Conservation (phyloP, 2,329 filamentous ascomycete species). For the Saccharata proteae region DNA sequence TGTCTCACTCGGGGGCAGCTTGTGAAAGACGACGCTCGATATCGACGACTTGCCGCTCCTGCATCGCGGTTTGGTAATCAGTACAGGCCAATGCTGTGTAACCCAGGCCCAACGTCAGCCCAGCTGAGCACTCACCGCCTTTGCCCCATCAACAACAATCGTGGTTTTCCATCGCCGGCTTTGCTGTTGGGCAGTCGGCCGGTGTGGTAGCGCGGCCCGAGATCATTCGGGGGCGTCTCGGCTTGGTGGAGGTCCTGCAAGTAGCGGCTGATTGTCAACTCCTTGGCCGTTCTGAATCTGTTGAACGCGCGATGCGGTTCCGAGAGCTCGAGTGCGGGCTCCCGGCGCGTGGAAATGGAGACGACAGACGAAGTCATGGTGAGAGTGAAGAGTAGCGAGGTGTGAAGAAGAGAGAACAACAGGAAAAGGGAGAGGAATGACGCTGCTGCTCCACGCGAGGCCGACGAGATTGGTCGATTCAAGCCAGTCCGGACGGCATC, state of each 20-base stretch:
- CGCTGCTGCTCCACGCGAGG: too few species aligned
- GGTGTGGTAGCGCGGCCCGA: slow-evolving; percentile 28
- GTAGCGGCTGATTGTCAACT: slow-evolving; percentile 31
- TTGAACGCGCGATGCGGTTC: slow-evolving; percentile 16
- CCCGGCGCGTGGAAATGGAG: slow-evolving; percentile 14
- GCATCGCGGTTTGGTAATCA: slow-evolving; percentile 8
- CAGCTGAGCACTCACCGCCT: slow-evolving; percentile 52
- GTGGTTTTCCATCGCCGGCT: slow-evolving; percentile 56
- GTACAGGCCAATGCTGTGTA: slow-evolving; percentile 1
- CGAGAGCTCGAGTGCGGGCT: slow-evolving; percentile 11
- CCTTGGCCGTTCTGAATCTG: slow-evolving; percentile 24
- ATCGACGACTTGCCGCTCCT: slow-evolving; percentile 98
- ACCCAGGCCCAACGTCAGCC: slow-evolving; percentile 2
- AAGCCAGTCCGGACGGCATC: slow-evolving; percentile 6
- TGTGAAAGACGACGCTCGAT: slow-evolving; percentile 97
- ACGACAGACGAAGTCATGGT: slow-evolving; percentile 19
- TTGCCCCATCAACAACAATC: slow-evolving; percentile 88
- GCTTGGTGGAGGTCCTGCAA: slow-evolving; percentile 30
- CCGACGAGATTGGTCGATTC: too few species aligned
- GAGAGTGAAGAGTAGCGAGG: slow-evolving; percentile 19
- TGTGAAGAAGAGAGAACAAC: slow-evolving; percentile 13
- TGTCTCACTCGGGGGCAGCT: slow-evolving; percentile 90
- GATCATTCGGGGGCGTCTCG: slow-evolving; percentile 25
- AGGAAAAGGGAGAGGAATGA: slow-evolving; percentile 1
- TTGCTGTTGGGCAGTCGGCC: slow-evolving; percentile 36